phyloP scores from a whole-genome alignment of 148 eudicot genomes.

The Persicaria tinctoria region DNA sequence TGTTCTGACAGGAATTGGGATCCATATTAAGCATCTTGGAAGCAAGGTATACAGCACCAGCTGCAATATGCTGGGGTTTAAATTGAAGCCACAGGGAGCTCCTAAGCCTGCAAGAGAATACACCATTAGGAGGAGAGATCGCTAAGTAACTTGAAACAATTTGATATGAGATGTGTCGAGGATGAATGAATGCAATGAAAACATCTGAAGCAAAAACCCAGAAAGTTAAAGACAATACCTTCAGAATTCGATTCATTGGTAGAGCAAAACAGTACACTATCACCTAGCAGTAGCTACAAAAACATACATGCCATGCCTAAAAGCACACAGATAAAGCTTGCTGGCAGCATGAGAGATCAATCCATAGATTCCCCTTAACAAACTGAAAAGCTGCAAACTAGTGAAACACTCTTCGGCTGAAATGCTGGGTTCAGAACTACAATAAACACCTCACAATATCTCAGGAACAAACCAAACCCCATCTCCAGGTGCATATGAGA shows the following conservation, averaged over 20 bases:
- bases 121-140: conserved; percentile 6
- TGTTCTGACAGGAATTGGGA: conserved; percentile 48
- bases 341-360: conserved; percentile 19
- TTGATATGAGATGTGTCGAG: neutral
- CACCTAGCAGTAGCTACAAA: conserved; percentile 19
- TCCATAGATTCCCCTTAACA: conserved; percentile 75
- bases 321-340: conserved; percentile 16
- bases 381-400: conserved; percentile 61
- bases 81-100: conserved; percentile 96
- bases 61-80: conserved; percentile 96
- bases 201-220: conserved; percentile 18
- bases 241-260: conserved; percentile 18
- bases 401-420: conserved; percentile 54
- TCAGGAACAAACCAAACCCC: conserved; percentile 44
- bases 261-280: conserved; percentile 25
- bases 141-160: neutral
- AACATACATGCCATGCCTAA: conserved; percentile 4
- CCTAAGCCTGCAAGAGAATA: conserved; percentile 55
- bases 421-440: conserved; percentile 56
- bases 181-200: conserved; percentile 16
- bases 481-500: conserved; percentile 44
- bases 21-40: conserved; percentile 71
- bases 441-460: conserved; percentile 41
- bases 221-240: conserved; percentile 24
- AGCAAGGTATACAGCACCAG: conserved; percentile 92